phyloP scores from a whole-genome alignment of 2,329 filamentous ascomycete species.

The Coniella vitis region DNA sequence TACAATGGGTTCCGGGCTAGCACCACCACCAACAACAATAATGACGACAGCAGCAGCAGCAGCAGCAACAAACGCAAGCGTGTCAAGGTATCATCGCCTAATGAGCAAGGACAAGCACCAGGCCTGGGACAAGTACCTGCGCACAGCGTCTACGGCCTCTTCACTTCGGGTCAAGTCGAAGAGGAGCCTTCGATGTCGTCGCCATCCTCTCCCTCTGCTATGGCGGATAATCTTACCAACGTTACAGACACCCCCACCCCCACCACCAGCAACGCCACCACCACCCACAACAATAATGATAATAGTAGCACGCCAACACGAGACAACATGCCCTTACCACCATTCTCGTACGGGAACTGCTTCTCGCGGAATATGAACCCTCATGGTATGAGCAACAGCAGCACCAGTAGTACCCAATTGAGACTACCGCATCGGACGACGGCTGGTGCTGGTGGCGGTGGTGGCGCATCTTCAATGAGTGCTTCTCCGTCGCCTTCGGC shows the following conservation, averaged over 20 bases:
- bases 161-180: not conserved
- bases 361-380: no score
- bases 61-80: conserved; percentile 14
- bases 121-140: not conserved
- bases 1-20: no score
- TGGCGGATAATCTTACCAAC: no score
- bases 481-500: conserved; percentile 13
- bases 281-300: no score
- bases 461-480: conserved; percentile 2
- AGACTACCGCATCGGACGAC: conserved; percentile 8
- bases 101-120: no score
- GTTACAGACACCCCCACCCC: no score
- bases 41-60: not conserved
- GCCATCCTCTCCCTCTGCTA: no score
- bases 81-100: conserved; percentile 2
- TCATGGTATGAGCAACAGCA: no score
- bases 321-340: no score
- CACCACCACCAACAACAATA: not conserved
- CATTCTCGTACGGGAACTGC: not conserved
- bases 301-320: no score
- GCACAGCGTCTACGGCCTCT: not conserved
- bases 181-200: no score
- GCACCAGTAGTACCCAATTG: not conserved
- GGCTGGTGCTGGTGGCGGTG: not conserved
- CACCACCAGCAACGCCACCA: no score